A percentile compares a stretch with the other conserved stretches of the same genome.
Evolutionary conservation across 371 early-diverging fungal species (phyloP).

Genomic region (Apophysomyces variabilis): DNA sequence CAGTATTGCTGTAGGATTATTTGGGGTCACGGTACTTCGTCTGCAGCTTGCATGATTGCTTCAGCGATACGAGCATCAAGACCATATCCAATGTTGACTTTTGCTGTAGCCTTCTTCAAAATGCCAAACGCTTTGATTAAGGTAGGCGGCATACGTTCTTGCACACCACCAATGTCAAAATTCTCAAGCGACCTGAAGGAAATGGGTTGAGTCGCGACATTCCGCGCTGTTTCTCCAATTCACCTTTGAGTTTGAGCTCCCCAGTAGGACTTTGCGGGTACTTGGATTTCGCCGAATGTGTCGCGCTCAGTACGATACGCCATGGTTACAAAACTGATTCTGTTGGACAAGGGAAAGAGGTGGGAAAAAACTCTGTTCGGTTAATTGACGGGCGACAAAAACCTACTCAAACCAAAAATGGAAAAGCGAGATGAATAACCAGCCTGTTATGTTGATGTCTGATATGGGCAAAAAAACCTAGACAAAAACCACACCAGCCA

Average conservation of each 20-base stretch:
- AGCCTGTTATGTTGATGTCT: too few species aligned
- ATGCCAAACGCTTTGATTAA: conserved; percentile 93
- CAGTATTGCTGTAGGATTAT: not conserved
- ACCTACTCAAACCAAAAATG: not conserved
- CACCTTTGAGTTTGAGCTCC: conserved; percentile 97
- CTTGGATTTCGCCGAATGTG: conserved; percentile 93
- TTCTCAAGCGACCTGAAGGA: conserved; percentile 78
- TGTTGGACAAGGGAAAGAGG: not conserved
- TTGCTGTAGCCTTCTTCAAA: conserved; percentile 92
- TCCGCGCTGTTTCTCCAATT: conserved; percentile 4
- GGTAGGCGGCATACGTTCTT: conserved; percentile 93
- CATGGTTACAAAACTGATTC: not conserved
- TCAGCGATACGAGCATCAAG: conserved; percentile 78
- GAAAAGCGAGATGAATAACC: not conserved
- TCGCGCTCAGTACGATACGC: conserved; percentile 83
- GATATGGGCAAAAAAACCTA: too few species aligned
- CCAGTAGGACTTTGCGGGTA: conserved; percentile 94
- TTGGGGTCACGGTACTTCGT: conserved; percentile 60
- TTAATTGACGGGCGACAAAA: not conserved
- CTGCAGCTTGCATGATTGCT: conserved; percentile 87
- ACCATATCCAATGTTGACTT: conserved; percentile 88
- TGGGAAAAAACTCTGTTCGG: not conserved
- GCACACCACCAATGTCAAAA: conserved; percentile 93
- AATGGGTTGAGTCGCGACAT: conserved; percentile 3
- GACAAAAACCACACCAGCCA: too few species aligned